Base-by-base conservation (phyloP, 495 filamentous ascomycete species). In the Aspergillus conjunctus region DNA sequence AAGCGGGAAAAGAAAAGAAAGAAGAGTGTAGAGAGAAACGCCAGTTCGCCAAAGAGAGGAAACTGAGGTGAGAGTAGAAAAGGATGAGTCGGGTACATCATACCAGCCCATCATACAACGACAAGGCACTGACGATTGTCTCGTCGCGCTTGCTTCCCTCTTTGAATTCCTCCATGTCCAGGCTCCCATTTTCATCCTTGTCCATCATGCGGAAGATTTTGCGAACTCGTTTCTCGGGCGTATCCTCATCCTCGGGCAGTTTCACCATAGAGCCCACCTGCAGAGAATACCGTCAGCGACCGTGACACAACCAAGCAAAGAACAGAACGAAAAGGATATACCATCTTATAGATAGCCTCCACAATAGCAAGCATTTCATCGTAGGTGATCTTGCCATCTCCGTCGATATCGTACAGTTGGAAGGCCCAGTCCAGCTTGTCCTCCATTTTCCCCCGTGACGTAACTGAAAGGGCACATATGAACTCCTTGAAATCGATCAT, bases 171-270 rank as follows among this genome's bases (percentile, higher is more conserved):
- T 92, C 87, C 83, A 97, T 91, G 75, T 94, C 88, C 54, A 96
- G 78, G 70, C 87, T 91, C 59, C 93, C 89, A 69, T 98, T 97
- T 80, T 98, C 93, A 71, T 98, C 94, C 80, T 98, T 98, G 79
- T 98, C 94, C 94, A 98, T 98, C 94, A 98, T 97, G 66, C 90
- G 86, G 80, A 98, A 98, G 74, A 98, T 98, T 81, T 98, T 98
- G 70, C 82, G 86, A 30, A 98, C 94, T 50, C 95, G 91, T 81
- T 98, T 98, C 79, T 98, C 92, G 20, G 94, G 94, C 55, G 94
- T 98, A 77, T 98, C 93, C 78, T 98, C 94, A 76, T 98, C 94
- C 73, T 96, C 91, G 41, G 95, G 95, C 30, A 98, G 83, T 75
- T 98, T 98, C 70, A 98, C 94, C 94, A 98, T 98, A 11, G 92